Base-by-base conservation (phyloP, 345 rosid genomes). In the Rhodomyrtus tomentosa region DNA sequence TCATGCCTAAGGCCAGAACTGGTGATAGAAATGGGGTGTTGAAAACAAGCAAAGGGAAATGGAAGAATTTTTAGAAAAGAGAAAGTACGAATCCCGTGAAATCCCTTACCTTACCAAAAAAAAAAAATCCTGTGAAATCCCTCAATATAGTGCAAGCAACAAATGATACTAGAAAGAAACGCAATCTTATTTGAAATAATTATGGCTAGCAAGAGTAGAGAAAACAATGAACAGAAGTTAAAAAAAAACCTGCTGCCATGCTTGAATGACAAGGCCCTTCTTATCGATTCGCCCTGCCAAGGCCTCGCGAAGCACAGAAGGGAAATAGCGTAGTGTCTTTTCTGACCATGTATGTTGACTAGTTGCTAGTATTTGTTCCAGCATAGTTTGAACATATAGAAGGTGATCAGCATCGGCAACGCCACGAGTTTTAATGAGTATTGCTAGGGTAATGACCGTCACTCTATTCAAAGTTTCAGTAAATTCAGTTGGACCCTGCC, bases 291-390 rank as follows among this genome's bases (percentile, higher is more conserved):
- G 89, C 84, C 91, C 93, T 50, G 22, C 87, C 89, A 97, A 91
- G 86, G 92, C 89, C 20, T 95, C 96, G 49, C 91, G 96, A 86
- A 97, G 96, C 87, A 95, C 92, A 50, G 95, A 83, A 36, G 99
- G 99, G 88, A 97, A 97, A 88, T 95, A 89, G 56, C 92, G 91
- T 53, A 97, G 86, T 36, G 98, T 97, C 88, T 95, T 95, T 85
- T 97, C 95, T 54, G 99, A 97, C 99, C 99, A 97, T 25, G 95
- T 91, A 89, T 97, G 99, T 84, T 93, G 96, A 90, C 98, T 95
- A 83, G 98, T 92, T 80, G 95, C 95, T 85, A 97, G 89, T 88
- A 97, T 91, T 83, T 95, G 99, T 81, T 97, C 99, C 83, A 95
- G 87, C 99, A 95, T 95, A 52, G 93, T 92, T 89, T 92, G 99